Base-by-base conservation (phyloP, 768 basidiomycete genomes). In the Coprinellus micaceus region DNA sequence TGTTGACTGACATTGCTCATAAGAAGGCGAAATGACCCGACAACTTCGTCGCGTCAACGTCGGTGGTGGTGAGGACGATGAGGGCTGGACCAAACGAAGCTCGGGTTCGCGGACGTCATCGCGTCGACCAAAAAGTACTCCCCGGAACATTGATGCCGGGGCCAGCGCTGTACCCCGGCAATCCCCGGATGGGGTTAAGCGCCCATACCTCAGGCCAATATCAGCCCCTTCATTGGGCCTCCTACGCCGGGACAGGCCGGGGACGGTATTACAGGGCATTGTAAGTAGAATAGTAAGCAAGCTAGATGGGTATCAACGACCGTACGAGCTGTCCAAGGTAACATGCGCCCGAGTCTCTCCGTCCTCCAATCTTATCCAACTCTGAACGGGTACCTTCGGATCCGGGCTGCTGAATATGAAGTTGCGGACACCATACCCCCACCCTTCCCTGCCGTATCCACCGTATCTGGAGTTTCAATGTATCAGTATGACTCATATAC, bases 1-100 rank as follows among this genome's bases (percentile, higher is more conserved):
- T 88, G 85, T 68, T 84, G 81, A 58, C 78, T 77, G 65, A 84
- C 83, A 85, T 85, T 79, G 77, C 74, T 84, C 85, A 87, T 86
- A 56, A 47, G 48, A 50, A 2, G 26, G 26, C 48, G 10, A 36
- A 10, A 30, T 36, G 48, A 30, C 30, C 26, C 48, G 30, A 50
- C 48, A 50, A 4, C 30, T 7, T 11, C 9, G 48, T 50, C 48
- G 48, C 48, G 48, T 50, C 48, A 36, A 30, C 11, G 48, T 24
- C 9, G 30, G 3, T 7, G 29, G 28, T 30, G 48, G 41, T 44
- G 41, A 19, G 19, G 41, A 44, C 21, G n/a, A 43, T 17, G 40
- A 43, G n/a, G n/a, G 33, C 33, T 33, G 33, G 13, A 33, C 13
- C 7, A 33, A 33, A n/a, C n/a, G n/a, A n/a, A n/a, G n/a, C 33